These are phyloP conservation scores for Crithidia sp. DNA, from an alignment of 208 protist species.

Conservation along the genomic window DNA sequence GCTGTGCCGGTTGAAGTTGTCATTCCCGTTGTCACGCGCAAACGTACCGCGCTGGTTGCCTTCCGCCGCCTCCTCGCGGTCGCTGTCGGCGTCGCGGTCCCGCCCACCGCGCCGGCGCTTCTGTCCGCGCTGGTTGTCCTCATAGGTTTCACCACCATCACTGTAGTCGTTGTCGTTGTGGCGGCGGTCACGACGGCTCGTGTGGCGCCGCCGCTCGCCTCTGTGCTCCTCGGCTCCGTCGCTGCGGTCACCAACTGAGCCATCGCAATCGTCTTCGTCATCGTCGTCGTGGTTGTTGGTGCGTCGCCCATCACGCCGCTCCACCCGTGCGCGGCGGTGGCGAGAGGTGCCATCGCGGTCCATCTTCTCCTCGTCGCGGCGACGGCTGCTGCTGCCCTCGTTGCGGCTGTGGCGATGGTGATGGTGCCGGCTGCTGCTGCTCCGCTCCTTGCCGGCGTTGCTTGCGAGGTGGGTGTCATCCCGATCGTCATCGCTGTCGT, in stretches of 20 bases:
- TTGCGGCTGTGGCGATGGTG: slow-evolving; percentile 5
- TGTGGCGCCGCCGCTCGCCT: not conserved
- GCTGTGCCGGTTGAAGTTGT: not conserved
- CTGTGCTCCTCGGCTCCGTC: not conserved
- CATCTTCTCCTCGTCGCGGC: not conserved
- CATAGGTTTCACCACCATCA: not conserved
- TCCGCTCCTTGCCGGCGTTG: not conserved
- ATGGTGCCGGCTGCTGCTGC: slow-evolving; percentile 1
- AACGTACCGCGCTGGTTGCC: not conserved
- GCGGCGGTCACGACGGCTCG: not conserved
- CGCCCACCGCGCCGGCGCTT: slow-evolving; percentile 13
- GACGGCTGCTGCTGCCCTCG: slow-evolving; percentile 2
- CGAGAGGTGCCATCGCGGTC: slow-evolving; percentile 4
- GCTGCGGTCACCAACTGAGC: not conserved
- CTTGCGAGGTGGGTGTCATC: not conserved
- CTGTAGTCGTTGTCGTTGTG: not conserved
- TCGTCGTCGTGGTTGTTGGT: slow-evolving; percentile 5
- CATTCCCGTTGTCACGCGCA: too few relatives aligned
- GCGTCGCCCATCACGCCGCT: slow-evolving; percentile 2
- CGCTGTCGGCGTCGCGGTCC: not conserved
- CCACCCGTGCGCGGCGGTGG: slow-evolving; percentile 7
- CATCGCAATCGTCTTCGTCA: not conserved
- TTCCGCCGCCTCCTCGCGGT: not conserved
- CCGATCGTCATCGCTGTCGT: slow-evolving; percentile 1
- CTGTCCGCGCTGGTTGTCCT: not conserved